Conservation (phyloP, 768 basidiomycete species). For the Jaapia argillacea region DNA sequence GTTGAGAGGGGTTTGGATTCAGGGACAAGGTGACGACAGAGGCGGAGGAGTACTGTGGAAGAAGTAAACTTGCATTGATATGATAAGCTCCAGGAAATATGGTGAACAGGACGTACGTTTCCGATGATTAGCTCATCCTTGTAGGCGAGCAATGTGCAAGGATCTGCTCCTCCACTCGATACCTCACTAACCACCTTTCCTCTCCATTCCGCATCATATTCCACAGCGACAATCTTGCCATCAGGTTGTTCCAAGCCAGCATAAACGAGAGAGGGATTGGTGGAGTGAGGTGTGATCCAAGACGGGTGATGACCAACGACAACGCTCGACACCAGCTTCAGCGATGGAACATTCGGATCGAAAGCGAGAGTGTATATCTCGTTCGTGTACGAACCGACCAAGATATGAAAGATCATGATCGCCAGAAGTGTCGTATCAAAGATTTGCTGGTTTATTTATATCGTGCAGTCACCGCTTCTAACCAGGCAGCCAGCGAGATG, state of each 20-base stretch:
- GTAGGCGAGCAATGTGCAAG: slow-evolving; percentile 53
- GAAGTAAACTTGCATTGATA: neutral
- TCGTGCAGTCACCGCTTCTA: no score
- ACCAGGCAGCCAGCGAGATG: no score
- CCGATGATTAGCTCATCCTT: slow-evolving; percentile 52
- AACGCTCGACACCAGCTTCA: slow-evolving; percentile 35
- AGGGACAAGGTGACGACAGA: slow-evolving; percentile 47
- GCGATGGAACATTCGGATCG: slow-evolving; percentile 34
- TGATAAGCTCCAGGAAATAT: neutral
- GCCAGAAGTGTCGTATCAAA: neutral
- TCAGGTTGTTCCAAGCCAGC: slow-evolving; percentile 57
- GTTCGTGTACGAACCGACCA: slow-evolving; percentile 58
- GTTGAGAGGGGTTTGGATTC: slow-evolving; percentile 34
- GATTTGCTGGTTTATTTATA: no score
- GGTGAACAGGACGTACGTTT: slow-evolving; percentile 46
- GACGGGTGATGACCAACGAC: slow-evolving; percentile 58
- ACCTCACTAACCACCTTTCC: slow-evolving; percentile 39
- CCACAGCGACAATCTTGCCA: slow-evolving; percentile 55
- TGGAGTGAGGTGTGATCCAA: slow-evolving; percentile 61
- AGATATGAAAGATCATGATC: slow-evolving; percentile 28
- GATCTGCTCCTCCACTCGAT: slow-evolving; percentile 47
- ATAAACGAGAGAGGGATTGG: slow-evolving; percentile 47
- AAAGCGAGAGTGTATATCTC: slow-evolving; percentile 56
- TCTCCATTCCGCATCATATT: slow-evolving; percentile 41
- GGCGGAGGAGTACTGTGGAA: slow-evolving; percentile 58